phyloP scores from a whole-genome alignment of 2,329 filamentous ascomycete species.

The Teratosphaeria destructans region DNA sequence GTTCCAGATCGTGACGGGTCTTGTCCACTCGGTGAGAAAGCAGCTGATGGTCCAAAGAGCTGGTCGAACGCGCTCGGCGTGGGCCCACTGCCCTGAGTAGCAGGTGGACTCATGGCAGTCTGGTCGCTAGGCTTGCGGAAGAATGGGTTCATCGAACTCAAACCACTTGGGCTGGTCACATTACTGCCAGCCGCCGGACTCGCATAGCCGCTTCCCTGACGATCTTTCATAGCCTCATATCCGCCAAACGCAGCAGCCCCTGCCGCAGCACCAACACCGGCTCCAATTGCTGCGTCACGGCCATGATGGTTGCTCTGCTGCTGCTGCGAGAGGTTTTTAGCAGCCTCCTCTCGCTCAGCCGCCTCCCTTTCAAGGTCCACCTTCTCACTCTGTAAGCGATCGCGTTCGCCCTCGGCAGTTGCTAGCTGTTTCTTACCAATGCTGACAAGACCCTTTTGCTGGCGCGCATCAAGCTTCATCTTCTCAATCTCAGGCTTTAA shows the following conservation, averaged over 20 bases:
- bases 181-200: conserved; percentile 6
- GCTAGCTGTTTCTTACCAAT: conserved; percentile 98
- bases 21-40: conserved; percentile 25
- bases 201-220: conserved; percentile 3
- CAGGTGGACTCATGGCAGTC: conserved; percentile 14
- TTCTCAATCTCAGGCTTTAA: conserved; percentile 89
- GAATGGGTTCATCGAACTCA: conserved; percentile 77
- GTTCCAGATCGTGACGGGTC: conserved; percentile 17
- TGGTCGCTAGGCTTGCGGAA: conserved; percentile 52
- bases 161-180: conserved; percentile 14
- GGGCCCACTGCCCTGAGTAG: conserved; percentile 12
- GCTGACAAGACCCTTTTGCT: conserved; percentile 90
- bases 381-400: conserved; percentile 74
- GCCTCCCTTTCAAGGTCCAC: conserved; percentile 54
- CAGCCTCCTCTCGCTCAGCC: conserved; percentile 12
- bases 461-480: conserved; percentile 78
- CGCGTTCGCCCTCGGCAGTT: conserved; percentile 78
- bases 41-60: conserved; percentile 32
- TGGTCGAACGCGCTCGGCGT: conserved; percentile 28
- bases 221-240: conserved; percentile 2
- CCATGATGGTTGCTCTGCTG: conserved; percentile 2
- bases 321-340: conserved; percentile 8
- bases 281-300: conserved; percentile 5
- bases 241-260: conserved; percentile 8
- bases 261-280: conserved; percentile 3